Base-by-base conservation (phyloP, 31 red algal species). In the Endocladia muricata region DNA sequence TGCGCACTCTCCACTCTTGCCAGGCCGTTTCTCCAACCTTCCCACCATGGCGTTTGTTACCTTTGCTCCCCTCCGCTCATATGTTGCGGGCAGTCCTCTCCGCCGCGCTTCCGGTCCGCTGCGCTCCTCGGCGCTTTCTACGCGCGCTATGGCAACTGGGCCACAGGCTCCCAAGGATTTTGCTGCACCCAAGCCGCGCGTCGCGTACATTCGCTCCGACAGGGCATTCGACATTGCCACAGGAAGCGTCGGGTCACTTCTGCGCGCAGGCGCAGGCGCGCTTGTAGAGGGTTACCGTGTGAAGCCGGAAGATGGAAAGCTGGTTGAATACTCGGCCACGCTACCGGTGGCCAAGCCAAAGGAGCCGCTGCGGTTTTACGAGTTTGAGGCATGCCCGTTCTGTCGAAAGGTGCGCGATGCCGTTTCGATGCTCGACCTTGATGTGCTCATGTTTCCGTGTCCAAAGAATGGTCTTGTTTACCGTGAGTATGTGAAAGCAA, bases 401-500 rank as follows among this genome's bases (percentile, higher is more conserved):
- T 97, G 94, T 43, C 78, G 89, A 36, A 92, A 89, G 54, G 94
- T 97, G 13, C 77, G 88, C 0, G 94, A 97, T 71, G 88, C 94
- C 3, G 67, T 93, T 34, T 67, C 62, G 49, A 83, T 91, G 36
- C 76, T 97, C 28, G 94, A 97, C 55, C 61, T 97, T 7, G 94
- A 97, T 26, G 83, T 85, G 37, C 52, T 86, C 7, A 64, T 97
- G 48, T 89, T 88, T 59, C 94, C 94, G 37, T 88, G 82, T 29
- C 94, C 94, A 17, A 88, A 89, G 76, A 89, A 79, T 58, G 94
- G 90, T 19, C 52, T 29, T n/a, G 25, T 73, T 26, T 93, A 88
- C 54, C 83, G 94, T 36, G 68, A 79, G 34, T 90, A 72, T 49
- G 85, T 97, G 28, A 64, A 60, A 44, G 60, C 83, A n/a, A 81